These are phyloP conservation scores for Elsinoe arachidis DNA, from an alignment of 2,329 filamentous ascomycete species.

Conservation along the genomic window DNA sequence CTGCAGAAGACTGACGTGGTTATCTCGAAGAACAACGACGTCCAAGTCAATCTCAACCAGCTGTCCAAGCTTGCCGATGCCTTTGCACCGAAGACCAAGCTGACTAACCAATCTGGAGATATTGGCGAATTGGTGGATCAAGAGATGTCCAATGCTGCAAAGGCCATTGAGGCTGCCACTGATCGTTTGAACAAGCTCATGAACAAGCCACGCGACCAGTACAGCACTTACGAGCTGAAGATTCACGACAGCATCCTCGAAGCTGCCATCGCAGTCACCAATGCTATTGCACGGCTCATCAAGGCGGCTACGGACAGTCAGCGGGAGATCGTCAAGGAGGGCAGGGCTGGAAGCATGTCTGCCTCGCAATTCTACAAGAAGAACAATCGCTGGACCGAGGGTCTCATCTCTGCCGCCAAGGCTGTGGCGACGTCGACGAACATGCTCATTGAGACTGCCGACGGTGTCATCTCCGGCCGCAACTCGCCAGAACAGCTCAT, in stretches of 20 bases:
- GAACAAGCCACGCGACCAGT: conserved; percentile 93
- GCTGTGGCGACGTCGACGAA: conserved; percentile 91
- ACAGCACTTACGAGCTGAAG: conserved; percentile 90
- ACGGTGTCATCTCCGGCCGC: conserved; percentile 83
- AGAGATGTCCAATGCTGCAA: conserved; percentile 86
- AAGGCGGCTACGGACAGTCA: conserved; percentile 89
- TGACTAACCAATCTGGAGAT: conserved; percentile 70
- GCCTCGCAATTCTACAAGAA: conserved; percentile 98
- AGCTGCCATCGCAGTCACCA: conserved; percentile 85
- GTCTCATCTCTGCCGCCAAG: conserved; percentile 93
- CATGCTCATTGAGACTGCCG: conserved; percentile 93
- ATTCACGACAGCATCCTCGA: conserved; percentile 94
- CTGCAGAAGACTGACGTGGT: conserved; percentile 94
- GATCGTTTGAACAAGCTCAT: conserved; percentile 82
- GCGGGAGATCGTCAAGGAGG: conserved; percentile 91
- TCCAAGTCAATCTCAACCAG: conserved; percentile 86
- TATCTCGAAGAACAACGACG: conserved; percentile 94
- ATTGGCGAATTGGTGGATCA: conserved; percentile 86
- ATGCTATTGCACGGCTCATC: conserved; percentile 87
- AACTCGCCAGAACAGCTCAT: conserved; percentile 96
- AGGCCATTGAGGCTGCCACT: conserved; percentile 87
- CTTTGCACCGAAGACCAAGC: conserved; percentile 82
- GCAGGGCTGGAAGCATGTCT: conserved; percentile 69
- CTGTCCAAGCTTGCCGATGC: conserved; percentile 88
- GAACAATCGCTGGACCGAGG: conserved; percentile 98